Base-by-base conservation (phyloP, 768 basidiomycete species). In the Agrocybe praecox region DNA sequence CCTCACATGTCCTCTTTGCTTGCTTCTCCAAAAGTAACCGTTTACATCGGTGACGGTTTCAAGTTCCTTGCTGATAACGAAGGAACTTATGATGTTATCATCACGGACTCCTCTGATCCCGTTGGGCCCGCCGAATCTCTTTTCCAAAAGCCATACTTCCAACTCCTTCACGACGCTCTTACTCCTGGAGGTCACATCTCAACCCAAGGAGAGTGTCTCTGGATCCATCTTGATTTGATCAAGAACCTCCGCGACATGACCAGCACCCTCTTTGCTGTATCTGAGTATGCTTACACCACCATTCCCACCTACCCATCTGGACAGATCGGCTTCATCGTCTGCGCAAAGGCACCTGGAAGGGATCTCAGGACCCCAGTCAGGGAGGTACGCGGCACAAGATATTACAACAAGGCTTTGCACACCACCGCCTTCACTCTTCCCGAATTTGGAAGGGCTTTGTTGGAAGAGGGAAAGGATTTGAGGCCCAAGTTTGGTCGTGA, bases 271-370 rank as follows among this genome's bases (percentile, higher is more conserved):
- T 99, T 98, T 80, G 80, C 89, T 36, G 83, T 85, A 17, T 80
- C 87, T 40, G 89, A 94, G 67, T 99, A 97, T 70, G 97, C 94
- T 15, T 97, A 82, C 75, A 96, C 95, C 58, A 98, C 95, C 19
- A 96, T 98, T 62, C 96, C 96, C 0, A 97, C 96, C 15, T 99
- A 99, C 75, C 97, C 97, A 18, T 89, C 92, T n/a, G 97, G 97
- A 34, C 95, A 96, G 69, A 99, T 98, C 66, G 96, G 97, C 21
- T 96, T 96, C 76, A 81, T 96, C 62, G 79, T 98, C 46, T 92
- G 90, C 72, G 88, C 94, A 53, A 95, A 90, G 74, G 88, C 88
- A 24, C 72, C 76, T 15, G 79, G 76, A 23, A 80, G 92, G 51
- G 85, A 90, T 68, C 75, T 99, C 60, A 82, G 78, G 51, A 85